Evolutionary conservation across 208 protist species (phyloP).

Genomic region (Acanthamoeba healyi): DNA sequence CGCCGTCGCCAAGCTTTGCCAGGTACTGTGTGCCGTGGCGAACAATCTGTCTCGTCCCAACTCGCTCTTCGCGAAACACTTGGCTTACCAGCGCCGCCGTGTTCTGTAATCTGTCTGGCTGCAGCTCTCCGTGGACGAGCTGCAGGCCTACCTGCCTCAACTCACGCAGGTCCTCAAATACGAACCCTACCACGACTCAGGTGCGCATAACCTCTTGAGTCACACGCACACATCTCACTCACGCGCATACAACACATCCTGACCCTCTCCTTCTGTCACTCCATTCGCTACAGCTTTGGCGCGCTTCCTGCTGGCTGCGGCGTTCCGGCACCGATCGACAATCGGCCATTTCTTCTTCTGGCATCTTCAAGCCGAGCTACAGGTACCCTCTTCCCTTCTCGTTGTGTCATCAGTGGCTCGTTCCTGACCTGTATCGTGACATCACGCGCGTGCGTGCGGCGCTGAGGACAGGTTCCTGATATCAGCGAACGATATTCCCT

Average conservation of each 20-base stretch:
- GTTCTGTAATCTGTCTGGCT: no score
- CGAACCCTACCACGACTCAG: conserved; percentile 90
- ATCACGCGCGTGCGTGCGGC: no score
- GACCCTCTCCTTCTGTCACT: conserved; percentile 73
- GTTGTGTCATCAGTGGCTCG: no score
- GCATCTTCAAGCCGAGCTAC: conserved; percentile 80
- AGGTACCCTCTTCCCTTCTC: not conserved
- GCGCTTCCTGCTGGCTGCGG: conserved; percentile 89
- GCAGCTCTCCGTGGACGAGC: conserved; percentile 57
- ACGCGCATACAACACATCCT: not conserved
- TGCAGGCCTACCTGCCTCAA: conserved; percentile 87
- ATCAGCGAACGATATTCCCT: conserved; percentile 85
- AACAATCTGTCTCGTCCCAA: conserved; percentile 69
- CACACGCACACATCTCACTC: no score
- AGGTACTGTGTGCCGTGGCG: conserved; percentile 83
- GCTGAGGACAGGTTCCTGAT: conserved; percentile 75
- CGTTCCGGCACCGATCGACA: conserved; percentile 80
- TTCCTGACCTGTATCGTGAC: no score
- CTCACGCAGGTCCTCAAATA: conserved; percentile 91
- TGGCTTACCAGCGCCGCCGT: no score
- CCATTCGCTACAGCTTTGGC: conserved; percentile 26
- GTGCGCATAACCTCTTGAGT: no score
- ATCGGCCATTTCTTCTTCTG: conserved; percentile 92
- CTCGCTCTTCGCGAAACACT: no score
- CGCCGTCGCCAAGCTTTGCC: conserved; percentile 83